phyloP scores from a whole-genome alignment of 2,329 filamentous ascomycete genomes.

The Arthrobotrys iridis region DNA sequence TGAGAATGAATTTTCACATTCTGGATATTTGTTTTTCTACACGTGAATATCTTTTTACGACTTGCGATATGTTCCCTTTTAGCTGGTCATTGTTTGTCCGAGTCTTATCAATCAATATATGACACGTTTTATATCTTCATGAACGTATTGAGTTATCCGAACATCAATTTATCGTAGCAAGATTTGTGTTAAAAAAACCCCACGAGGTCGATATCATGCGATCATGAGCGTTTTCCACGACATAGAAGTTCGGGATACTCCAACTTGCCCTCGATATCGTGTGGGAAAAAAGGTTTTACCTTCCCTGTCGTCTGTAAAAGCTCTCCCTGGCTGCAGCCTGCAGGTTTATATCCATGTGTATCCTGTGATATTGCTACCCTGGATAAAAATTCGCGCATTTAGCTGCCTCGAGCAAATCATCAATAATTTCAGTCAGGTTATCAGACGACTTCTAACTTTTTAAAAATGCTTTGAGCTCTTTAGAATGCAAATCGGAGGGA shows the following conservation, averaged over 20 bases:
- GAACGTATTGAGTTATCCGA: too few species aligned
- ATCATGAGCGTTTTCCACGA: not conserved
- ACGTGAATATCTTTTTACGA: conserved; percentile 37
- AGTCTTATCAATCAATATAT: conserved; percentile 3
- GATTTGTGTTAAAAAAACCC: not conserved
- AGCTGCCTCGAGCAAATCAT: not conserved
- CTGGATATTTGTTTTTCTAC: conserved; percentile 1
- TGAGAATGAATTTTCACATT: not conserved
- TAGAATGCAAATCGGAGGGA: conserved; percentile 35
- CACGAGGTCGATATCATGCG: not conserved
- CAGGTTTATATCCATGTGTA: conserved; percentile 5
- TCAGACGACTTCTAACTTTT: not conserved
- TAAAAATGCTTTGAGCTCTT: not conserved
- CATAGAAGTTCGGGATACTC: not conserved
- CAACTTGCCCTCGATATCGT: not conserved
- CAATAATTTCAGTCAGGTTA: not conserved
- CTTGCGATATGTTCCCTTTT: conserved; percentile 34
- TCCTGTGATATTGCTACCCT: conserved; percentile 12
- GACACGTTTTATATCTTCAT: not conserved
- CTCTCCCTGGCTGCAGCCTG: not conserved
- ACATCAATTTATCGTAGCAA: not conserved
- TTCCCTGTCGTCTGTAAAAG: not conserved
- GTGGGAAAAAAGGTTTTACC: not conserved
- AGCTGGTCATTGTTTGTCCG: conserved; percentile 29
- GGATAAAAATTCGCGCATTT: conserved; percentile 29